A percentile compares a stretch with the other conserved stretches of the same genome.
These are phyloP conservation scores for Bruguiera sexangula DNA, from an alignment of 345 rosid species.

Conservation along the genomic window DNA sequence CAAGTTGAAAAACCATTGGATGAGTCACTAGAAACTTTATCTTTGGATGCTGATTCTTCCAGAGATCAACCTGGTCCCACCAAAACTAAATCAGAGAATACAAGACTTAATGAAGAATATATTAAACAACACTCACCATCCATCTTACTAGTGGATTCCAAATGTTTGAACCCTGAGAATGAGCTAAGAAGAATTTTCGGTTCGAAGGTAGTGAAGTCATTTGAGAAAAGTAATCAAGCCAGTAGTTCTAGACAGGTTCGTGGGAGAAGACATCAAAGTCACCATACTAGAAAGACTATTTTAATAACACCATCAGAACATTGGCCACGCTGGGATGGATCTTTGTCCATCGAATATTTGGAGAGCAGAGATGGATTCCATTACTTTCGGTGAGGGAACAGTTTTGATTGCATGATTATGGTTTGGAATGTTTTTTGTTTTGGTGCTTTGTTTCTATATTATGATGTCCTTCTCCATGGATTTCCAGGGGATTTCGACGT, in stretches of 20 bases:
- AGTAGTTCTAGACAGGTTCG: conserved; percentile 62
- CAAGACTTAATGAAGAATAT: conserved; percentile 19
- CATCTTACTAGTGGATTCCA: conserved; percentile 63
- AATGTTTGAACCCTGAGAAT: conserved; percentile 67
- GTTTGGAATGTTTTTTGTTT: neutral
- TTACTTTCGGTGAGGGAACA: conserved; percentile 56
- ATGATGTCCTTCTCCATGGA: neutral
- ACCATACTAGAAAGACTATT: conserved; percentile 61
- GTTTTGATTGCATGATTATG: neutral
- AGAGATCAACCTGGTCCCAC: conserved; percentile 18
- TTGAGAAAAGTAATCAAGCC: conserved; percentile 59
- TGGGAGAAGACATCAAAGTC: conserved; percentile 70
- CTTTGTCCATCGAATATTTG: conserved; percentile 79
- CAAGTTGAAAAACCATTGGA: conserved; percentile 42
- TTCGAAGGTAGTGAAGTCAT: conserved; percentile 74
- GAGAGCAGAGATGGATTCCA: conserved; percentile 62
- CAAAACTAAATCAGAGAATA: conserved; percentile 31
- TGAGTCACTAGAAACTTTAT: conserved; percentile 42
- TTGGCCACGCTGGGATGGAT: conserved; percentile 92
- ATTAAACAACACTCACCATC: conserved; percentile 27
- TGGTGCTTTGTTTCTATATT: neutral
- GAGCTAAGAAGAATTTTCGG: conserved; percentile 81
- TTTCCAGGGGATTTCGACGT: neutral
- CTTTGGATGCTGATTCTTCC: conserved; percentile 36
- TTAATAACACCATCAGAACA: conserved; percentile 70